Base-by-base conservation (phyloP, 75 land plant species). In the Larix kaempferi region DNA sequence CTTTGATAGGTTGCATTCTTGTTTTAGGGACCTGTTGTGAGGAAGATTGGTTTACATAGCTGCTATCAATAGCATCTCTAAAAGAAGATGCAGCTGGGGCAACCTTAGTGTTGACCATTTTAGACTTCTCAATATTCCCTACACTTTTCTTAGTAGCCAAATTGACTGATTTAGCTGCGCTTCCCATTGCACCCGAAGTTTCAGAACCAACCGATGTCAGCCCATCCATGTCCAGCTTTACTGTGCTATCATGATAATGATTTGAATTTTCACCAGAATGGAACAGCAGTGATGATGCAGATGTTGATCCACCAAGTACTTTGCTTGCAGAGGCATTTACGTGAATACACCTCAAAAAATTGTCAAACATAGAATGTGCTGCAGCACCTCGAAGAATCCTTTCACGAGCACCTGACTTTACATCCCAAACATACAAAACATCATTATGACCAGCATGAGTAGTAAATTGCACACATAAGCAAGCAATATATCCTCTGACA, bases 401-500 rank as follows among this genome's bases (percentile, higher is more conserved):
- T 77, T 95, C 98, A 52, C 88, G 78, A 75, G 90, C 88, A 84
- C 98, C 98, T 33, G 98, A 89, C 64, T 93, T 93, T 5, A 93
- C 79, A 78, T 95, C 98, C 98, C 98, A 95, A 29, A 95, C 80
- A 76, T 81, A 88, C 26, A 95, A 75, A 77, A 83, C 75, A 82
- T 86, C 85, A 60, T 27, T 22, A 55, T 41, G 37, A 39, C 80
- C 88, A 83, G 81, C 73, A 57, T 64, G 78, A 54, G 78, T 58
- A 56, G 80, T 61, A 35, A 7, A 17, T 7, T 77, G 71, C 49
- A 71, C 71, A 59, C 91, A 93, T 19, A 90, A 73, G 63, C 95
- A 91, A 59, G 92, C 97, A 62, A 95, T 56, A 76, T 93, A 95
- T 52, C 94, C 94, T 84, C 90, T 91, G 60, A 63, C 60, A 66